A percentile compares a stretch with the other conserved stretches of the same genome.
Evolutionary conservation across 768 basidiomycete species (phyloP).

Genomic region (Leccinum arenicola): DNA sequence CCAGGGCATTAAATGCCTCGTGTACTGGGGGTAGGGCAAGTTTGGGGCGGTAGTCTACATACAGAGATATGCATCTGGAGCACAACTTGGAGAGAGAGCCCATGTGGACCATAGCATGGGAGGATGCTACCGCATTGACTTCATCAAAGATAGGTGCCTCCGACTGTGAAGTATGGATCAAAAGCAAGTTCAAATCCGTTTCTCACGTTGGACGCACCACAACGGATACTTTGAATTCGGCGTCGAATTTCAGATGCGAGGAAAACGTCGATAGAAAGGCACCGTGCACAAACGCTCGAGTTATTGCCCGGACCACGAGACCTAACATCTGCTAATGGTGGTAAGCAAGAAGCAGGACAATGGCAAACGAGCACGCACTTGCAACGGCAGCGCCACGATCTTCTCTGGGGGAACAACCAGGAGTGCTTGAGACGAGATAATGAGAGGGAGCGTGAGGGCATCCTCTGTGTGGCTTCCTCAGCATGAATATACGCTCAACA

Average conservation of each 20-base stretch:
- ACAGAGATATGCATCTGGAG: constrained; percentile 32
- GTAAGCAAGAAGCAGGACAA: constrained; percentile 16
- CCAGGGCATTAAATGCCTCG: constrained; percentile 29
- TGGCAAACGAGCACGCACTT: constrained; percentile 33
- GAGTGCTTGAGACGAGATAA: constrained; percentile 60
- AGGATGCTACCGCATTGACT: constrained; percentile 33
- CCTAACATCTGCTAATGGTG: constrained; percentile 24
- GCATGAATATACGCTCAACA: background rate
- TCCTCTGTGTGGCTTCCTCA: constrained; percentile 34
- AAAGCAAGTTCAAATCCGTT: background rate
- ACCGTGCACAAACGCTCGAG: constrained; percentile 55
- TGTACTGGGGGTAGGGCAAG: constrained; percentile 27
- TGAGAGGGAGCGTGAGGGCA: constrained; percentile 42
- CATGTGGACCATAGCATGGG: constrained; percentile 37
- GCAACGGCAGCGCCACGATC: constrained; percentile 59
- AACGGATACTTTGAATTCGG: constrained; percentile 20
- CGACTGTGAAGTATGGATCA: constrained; percentile 20
- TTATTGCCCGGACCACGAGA: constrained; percentile 45
- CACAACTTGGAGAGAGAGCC: constrained; percentile 41
- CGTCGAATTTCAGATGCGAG: constrained; percentile 29
- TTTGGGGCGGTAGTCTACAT: constrained; percentile 33
- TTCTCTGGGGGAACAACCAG: constrained; percentile 52
- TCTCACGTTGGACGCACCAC: constrained; percentile 7
- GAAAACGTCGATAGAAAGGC: constrained; percentile 48
- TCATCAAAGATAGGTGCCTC: constrained; percentile 35